phyloP scores from a whole-genome alignment of 306 rosid species.

The Prunus mume region DNA sequence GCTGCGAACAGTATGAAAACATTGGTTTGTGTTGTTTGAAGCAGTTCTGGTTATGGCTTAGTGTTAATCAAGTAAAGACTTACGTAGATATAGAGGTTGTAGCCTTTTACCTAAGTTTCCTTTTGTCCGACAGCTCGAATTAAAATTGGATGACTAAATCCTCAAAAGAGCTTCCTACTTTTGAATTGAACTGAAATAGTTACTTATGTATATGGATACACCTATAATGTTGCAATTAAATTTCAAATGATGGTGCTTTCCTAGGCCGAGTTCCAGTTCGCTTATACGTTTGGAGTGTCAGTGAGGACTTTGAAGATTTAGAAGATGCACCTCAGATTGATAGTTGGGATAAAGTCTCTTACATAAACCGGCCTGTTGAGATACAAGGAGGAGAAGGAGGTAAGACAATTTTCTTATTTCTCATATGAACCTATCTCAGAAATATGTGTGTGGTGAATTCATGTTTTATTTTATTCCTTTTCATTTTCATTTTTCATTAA shows the following conservation, averaged over 20 bases:
- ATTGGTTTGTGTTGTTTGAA: neutral
- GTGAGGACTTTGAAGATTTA: slow-evolving; percentile 63
- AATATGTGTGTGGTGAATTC: slow-evolving; percentile 16
- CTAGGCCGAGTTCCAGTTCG: slow-evolving; percentile 87
- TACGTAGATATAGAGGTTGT: neutral
- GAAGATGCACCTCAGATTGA: slow-evolving; percentile 79
- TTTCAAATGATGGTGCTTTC: slow-evolving; percentile 26
- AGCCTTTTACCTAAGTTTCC: neutral
- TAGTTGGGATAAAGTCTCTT: slow-evolving; percentile 85
- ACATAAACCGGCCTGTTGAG: slow-evolving; percentile 82
- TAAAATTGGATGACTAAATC: neutral
- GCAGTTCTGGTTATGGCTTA: neutral
- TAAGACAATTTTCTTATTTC: slow-evolving; percentile 26
- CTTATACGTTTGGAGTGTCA: slow-evolving; percentile 62
- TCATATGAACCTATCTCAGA: neutral
- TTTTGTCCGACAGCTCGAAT: neutral
- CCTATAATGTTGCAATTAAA: neutral
- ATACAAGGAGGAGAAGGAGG: slow-evolving; percentile 69
- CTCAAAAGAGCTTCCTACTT: neutral
- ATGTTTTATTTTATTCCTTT: neutral
- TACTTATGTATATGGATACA: neutral
- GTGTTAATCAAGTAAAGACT: neutral
- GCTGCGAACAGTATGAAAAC: neutral
- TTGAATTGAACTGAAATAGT: neutral
- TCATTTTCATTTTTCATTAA: neutral